Evolutionary conservation across 2,329 filamentous ascomycete genomes (phyloP).

Genomic region (Herpotrichia juniperi): DNA sequence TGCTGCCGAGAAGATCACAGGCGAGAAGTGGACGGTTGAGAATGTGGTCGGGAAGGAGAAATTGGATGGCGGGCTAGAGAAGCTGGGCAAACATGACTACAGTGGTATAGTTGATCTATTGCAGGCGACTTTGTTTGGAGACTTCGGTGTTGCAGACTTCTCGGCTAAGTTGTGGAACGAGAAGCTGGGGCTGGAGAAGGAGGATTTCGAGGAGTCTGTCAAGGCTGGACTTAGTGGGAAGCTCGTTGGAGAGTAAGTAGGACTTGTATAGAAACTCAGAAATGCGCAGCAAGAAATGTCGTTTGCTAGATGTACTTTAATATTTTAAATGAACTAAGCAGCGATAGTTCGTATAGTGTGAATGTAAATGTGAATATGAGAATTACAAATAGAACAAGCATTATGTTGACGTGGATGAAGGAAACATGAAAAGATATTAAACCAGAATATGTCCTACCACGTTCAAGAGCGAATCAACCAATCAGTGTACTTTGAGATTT

Average conservation of each 20-base stretch:
- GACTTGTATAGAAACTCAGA: no score
- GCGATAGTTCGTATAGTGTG: background rate
- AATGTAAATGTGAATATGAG: background rate
- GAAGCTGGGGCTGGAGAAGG: conserved; percentile 49
- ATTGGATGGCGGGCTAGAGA: conserved; percentile 36
- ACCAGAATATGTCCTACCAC: no score
- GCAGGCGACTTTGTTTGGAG: conserved; percentile 19
- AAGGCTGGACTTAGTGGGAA: conserved; percentile 33
- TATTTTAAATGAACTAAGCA: background rate
- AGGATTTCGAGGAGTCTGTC: conserved; percentile 47
- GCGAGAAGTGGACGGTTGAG: conserved; percentile 58
- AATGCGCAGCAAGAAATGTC: background rate
- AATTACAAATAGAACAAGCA: background rate
- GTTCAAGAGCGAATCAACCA: no score
- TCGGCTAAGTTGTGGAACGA: conserved; percentile 45
- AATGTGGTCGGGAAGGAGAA: conserved; percentile 41
- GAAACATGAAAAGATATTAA: no score
- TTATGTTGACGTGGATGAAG: no score
- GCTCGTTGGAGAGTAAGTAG: conserved; percentile 15
- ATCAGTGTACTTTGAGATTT: no score
- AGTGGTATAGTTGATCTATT: conserved; percentile 29
- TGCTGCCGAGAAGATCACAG: conserved; percentile 59
- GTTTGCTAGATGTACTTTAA: background rate
- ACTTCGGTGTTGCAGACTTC: conserved; percentile 31
- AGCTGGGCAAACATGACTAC: conserved; percentile 45